Evolutionary conservation across 2,329 filamentous ascomycete genomes (phyloP).

Genomic region (Tolypocladium tundrense): DNA sequence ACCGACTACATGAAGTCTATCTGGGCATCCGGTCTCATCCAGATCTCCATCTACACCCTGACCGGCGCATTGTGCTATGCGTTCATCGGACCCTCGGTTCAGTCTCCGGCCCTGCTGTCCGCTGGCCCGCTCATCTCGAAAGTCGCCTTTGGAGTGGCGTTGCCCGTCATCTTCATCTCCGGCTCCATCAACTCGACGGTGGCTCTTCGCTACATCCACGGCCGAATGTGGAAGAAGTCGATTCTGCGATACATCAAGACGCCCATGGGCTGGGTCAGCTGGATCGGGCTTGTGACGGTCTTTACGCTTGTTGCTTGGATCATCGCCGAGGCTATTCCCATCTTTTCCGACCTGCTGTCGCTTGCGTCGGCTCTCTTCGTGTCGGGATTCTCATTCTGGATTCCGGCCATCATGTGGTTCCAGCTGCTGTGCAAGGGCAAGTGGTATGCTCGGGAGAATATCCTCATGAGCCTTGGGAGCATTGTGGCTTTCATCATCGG

Average conservation of each 20-base stretch:
- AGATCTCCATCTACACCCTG: constrained; percentile 56
- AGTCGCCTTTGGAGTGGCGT: constrained; percentile 58
- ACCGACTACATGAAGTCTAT: constrained; percentile 43
- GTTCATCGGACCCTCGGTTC: constrained; percentile 53
- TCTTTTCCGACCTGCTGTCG: constrained; percentile 57
- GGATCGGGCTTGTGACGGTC: constrained; percentile 45
- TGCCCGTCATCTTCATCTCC: constrained; percentile 65
- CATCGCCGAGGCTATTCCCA: constrained; percentile 61
- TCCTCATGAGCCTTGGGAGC: constrained; percentile 12
- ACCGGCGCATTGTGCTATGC: constrained; percentile 59
- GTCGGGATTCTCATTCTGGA: constrained; percentile 19
- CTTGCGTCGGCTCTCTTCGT: constrained; percentile 38
- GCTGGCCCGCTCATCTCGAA: constrained; percentile 50
- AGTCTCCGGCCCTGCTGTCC: constrained; percentile 58
- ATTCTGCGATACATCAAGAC: constrained; percentile 38
- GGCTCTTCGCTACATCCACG: constrained; percentile 34
- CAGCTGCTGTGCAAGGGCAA: constrained; percentile 9
- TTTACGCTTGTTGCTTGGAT: constrained; percentile 57
- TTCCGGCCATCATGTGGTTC: constrained; percentile 13
- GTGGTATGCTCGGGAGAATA: constrained; percentile 15
- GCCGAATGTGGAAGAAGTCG: constrained; percentile 31
- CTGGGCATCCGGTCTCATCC: constrained; percentile 48
- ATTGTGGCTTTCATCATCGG: constrained; percentile 17
- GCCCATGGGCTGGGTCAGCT: constrained; percentile 36
- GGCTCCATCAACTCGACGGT: constrained; percentile 56